A percentile compares a stretch with the other conserved stretches of the same genome.
phyloP scores from a whole-genome alignment of 1,139 yeast genomes.

The Sugiyamaella castrensis region DNA sequence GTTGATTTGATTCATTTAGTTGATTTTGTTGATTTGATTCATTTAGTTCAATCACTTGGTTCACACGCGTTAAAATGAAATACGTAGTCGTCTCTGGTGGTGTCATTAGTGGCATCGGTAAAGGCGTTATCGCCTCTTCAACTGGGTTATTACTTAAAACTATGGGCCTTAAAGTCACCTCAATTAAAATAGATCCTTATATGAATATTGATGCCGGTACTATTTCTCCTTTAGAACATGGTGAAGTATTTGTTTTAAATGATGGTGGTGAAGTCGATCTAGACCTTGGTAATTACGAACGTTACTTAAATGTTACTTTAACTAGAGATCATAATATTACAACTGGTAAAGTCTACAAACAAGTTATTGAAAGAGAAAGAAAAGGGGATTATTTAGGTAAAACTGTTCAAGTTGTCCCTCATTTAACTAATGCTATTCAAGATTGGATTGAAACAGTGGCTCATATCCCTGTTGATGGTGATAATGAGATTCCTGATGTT shows the following conservation, averaged over 20 bases:
- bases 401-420: constrained; percentile 99
- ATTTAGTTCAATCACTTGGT: not conserved
- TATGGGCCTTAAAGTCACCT: constrained; percentile 88
- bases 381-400: constrained; percentile 97
- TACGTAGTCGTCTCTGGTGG: constrained; percentile 99
- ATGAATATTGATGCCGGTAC: constrained; percentile 99
- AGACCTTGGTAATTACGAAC: constrained; percentile 96
- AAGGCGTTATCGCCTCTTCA: constrained; percentile 95
- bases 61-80: constrained; percentile 54
- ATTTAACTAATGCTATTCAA: constrained; percentile 93
- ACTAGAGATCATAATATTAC: constrained; percentile 95
- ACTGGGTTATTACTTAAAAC: constrained; percentile 95
- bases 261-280: constrained; percentile 99
- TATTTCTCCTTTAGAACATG: constrained; percentile 98
- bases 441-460: constrained; percentile 98
- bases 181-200: constrained; percentile 97
- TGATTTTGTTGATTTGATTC: not conserved
- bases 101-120: constrained; percentile 98
- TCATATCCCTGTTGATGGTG: constrained; percentile 85
- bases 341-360: constrained; percentile 94
- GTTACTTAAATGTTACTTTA: constrained; percentile 89
- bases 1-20: not conserved
- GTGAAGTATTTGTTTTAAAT: constrained; percentile 94
- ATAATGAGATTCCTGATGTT: constrained; percentile 82
- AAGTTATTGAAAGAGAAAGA: constrained; percentile 92